These are phyloP conservation scores for Lepidopterella palustris DNA, from an alignment of 495 filamentous ascomycete genomes.

Conservation along the genomic window DNA sequence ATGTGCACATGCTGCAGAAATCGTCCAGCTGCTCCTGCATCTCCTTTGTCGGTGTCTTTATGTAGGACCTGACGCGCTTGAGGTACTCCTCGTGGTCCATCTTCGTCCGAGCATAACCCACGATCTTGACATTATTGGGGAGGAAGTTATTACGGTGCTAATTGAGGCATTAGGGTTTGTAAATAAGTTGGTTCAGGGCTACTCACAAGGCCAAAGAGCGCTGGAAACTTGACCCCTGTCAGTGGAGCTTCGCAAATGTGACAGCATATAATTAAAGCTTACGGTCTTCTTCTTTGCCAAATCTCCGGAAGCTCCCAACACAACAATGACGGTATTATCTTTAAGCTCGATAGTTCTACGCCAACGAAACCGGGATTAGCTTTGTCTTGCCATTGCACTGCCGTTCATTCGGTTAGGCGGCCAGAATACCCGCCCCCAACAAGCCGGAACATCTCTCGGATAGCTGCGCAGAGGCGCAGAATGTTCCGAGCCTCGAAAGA, in stretches of 20 bases:
- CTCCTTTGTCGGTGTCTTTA: slow-evolving; percentile 97
- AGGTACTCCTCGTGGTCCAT: slow-evolving; percentile 98
- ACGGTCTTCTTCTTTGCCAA: slow-evolving; percentile 99
- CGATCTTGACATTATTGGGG: slow-evolving; percentile 91
- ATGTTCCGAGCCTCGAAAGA: not conserved
- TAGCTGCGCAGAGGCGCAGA: slow-evolving; percentile 1
- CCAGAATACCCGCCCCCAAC: not conserved
- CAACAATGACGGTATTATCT: slow-evolving; percentile 95
- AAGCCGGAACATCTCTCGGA: not conserved
- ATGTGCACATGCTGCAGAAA: slow-evolving; percentile 82
- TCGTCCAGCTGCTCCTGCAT: slow-evolving; percentile 89
- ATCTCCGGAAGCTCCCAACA: slow-evolving; percentile 95
- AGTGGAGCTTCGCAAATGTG: slow-evolving; percentile 3
- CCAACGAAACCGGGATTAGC: slow-evolving; percentile 8
- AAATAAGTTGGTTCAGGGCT: slow-evolving; percentile 5
- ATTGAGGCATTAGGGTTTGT: slow-evolving; percentile 7
- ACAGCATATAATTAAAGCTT: slow-evolving; percentile 36
- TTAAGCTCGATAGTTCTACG: slow-evolving; percentile 83
- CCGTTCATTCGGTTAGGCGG: slow-evolving; percentile 1
- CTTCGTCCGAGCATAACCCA: slow-evolving; percentile 98
- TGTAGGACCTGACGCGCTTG: slow-evolving; percentile 90
- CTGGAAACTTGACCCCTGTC: slow-evolving; percentile 67
- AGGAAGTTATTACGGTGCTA: slow-evolving; percentile 98
- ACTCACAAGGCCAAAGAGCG: slow-evolving; percentile 94
- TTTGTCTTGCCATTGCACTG: not conserved